Conservation (phyloP, 768 basidiomycete genomes). For the Suillus spraguei region DNA sequence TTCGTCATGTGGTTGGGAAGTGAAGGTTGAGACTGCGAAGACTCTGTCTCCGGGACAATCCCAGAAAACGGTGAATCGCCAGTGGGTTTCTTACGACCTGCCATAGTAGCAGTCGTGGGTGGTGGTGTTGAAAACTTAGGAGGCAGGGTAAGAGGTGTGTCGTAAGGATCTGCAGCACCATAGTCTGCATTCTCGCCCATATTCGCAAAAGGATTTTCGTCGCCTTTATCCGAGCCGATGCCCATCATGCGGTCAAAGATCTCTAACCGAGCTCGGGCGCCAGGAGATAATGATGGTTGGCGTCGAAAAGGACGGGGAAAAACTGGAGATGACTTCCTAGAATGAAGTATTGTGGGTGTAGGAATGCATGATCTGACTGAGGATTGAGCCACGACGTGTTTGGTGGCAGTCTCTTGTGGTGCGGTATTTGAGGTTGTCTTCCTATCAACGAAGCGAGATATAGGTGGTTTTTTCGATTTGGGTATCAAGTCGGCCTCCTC, state of each 20-base stretch:
- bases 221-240: not conserved
- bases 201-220: constrained; percentile 3
- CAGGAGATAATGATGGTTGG: constrained; percentile 28
- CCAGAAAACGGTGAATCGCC: constrained; percentile 10
- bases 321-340: not conserved
- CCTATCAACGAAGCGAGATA: constrained; percentile 1
- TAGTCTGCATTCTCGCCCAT: constrained; percentile 11
- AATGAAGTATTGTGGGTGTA: not conserved
- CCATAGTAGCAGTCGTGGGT: not conserved
- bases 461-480: not conserved
- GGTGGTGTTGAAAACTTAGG: not conserved
- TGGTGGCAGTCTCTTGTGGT: not conserved
- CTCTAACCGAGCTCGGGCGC: constrained; percentile 28
- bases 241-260: constrained; percentile 32
- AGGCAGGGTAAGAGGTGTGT: constrained; percentile 15
- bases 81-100: not conserved
- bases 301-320: not conserved
- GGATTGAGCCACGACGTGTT: not conserved
- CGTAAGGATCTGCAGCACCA: constrained; percentile 4
- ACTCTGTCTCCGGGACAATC: constrained; percentile 36
- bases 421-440: not conserved
- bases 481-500: not conserved
- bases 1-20: constrained; percentile 2
- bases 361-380: too few species aligned
- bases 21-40: constrained; percentile 25